A percentile compares a stretch with the other conserved stretches of the same genome.
These are phyloP conservation scores for Yarrowia sp. DNA, from an alignment of 805 yeast genomes.

Conservation along the genomic window DNA sequence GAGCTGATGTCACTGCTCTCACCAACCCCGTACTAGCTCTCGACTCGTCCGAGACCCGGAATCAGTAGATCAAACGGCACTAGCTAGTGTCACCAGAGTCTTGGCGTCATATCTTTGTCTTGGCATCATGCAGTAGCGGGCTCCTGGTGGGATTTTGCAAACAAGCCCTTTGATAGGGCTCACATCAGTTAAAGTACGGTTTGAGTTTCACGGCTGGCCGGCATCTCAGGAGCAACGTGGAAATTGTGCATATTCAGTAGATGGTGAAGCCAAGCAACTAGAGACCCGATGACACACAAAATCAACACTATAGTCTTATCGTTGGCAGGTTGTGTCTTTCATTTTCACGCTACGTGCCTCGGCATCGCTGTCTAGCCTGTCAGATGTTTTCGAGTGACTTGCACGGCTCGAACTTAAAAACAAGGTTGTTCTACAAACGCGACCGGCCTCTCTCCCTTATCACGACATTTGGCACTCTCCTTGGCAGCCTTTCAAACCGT, in stretches of 20 bases:
- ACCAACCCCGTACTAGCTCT: too few species aligned
- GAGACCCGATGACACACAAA: background rate
- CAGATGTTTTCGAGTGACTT: background rate
- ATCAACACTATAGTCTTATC: background rate
- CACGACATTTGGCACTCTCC: slow-evolving; percentile 15
- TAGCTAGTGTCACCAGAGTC: slow-evolving; percentile 5
- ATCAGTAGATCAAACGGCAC: slow-evolving; percentile 14
- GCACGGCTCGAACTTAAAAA: slow-evolving; percentile 14
- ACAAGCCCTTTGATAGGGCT: slow-evolving; percentile 9
- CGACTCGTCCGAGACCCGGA: background rate
- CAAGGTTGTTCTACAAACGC: slow-evolving; percentile 3
- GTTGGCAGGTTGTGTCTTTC: background rate
- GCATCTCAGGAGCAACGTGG: slow-evolving; percentile 7
- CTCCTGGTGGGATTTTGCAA: background rate
- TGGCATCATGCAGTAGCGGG: background rate
- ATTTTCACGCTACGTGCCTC: background rate
- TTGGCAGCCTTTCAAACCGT: slow-evolving; percentile 5
- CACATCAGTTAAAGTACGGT: background rate
- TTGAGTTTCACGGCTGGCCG: slow-evolving; percentile 6
- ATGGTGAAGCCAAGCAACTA: background rate
- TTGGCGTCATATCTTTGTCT: slow-evolving; percentile 16
- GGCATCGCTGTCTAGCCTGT: background rate
- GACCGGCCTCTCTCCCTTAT: background rate
- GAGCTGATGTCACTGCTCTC: too few species aligned
- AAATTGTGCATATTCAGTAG: background rate